Percentiles rank a stretch among this genome's conserved stretches.
Evolutionary conservation across 169 alveolate species (phyloP).

Genomic region (Plasmodium sp.): DNA sequence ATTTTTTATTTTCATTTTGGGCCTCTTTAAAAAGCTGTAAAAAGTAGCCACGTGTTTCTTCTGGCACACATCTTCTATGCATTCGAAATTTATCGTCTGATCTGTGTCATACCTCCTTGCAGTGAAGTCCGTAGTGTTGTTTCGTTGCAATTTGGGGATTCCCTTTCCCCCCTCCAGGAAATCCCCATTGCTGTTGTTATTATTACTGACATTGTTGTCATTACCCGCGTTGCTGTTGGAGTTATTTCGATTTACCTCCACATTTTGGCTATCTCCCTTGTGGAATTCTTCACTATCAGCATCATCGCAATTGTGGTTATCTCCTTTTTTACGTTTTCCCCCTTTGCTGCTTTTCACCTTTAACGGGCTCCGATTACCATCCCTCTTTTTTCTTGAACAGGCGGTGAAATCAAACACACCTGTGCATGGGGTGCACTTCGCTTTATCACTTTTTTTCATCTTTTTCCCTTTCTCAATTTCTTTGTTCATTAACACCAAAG

Average conservation of each 20-base stretch:
- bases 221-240: background rate
- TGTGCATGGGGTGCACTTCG: background rate
- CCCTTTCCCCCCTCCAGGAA: background rate
- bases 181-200: background rate
- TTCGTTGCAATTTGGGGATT: constrained; percentile 16
- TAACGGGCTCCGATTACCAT: background rate
- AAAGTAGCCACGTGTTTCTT: constrained; percentile 44
- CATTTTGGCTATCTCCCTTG: background rate
- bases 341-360: background rate
- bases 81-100: constrained; percentile 56
- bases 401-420: background rate
- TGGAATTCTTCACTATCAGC: background rate
- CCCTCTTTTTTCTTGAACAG: background rate
- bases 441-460: background rate
- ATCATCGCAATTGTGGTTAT: background rate
- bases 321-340: background rate
- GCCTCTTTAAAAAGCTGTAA: constrained; percentile 54
- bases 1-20: constrained; percentile 23
- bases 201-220: background rate
- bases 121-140: constrained; percentile 25
- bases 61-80: constrained; percentile 20
- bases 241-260: background rate
- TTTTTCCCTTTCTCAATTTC: constrained; percentile 15
- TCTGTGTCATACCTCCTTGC: constrained; percentile 63
- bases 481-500: constrained; percentile 2